phyloP scores from a whole-genome alignment of 306 rosid species.

The Pterocarpus santalinus region DNA sequence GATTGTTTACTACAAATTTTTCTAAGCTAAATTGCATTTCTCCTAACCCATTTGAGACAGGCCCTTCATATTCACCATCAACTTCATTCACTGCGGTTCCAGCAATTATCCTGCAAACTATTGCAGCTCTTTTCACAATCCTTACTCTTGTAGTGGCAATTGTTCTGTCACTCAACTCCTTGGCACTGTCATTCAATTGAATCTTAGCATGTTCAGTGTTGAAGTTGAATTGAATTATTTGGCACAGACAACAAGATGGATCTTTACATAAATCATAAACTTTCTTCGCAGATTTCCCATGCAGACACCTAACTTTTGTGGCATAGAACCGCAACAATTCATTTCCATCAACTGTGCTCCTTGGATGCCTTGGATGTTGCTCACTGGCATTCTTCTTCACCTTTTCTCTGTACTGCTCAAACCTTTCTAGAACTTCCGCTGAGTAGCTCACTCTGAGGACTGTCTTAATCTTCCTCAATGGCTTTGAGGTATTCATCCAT shows the following conservation, averaged over 20 bases:
- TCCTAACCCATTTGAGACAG: constrained; percentile 39
- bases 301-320: constrained; percentile 67
- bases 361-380: constrained; percentile 57
- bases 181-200: constrained; percentile 51
- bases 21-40: constrained; percentile 53
- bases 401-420: constrained; percentile 74
- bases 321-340: constrained; percentile 66
- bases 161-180: constrained; percentile 42
- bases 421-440: constrained; percentile 54
- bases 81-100: constrained; percentile 52
- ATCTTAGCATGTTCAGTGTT: constrained; percentile 40
- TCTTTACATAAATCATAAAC: constrained; percentile 57
- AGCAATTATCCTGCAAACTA: constrained; percentile 79
- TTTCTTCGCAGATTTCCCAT: constrained; percentile 50
- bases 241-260: constrained; percentile 67
- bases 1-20: constrained; percentile 55
- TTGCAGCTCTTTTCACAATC: constrained; percentile 64
- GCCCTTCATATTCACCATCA: constrained; percentile 47
- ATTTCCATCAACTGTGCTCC: constrained; percentile 78
- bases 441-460: constrained; percentile 67
- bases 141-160: constrained; percentile 41
- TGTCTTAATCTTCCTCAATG: constrained; percentile 56
- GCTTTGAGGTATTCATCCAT: constrained; percentile 58
- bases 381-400: constrained; percentile 63
- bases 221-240: constrained; percentile 60